Conservation (phyloP, 1,284 basidiomycete species). For the Fomitopsis betulina region DNA sequence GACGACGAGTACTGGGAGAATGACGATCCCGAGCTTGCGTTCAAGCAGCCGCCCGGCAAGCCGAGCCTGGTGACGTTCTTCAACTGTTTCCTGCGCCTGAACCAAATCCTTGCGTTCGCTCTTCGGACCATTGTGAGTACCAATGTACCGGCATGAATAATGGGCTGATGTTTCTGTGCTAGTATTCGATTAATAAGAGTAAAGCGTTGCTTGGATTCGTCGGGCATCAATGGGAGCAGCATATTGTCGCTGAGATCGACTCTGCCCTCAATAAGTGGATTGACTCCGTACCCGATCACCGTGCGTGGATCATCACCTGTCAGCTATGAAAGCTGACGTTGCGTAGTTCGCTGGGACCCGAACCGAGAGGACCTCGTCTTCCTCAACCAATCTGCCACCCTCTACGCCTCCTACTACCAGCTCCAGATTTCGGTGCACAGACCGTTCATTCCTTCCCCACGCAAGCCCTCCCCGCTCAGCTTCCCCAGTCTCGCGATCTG, state of each 20-base stretch:
- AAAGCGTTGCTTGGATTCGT: constrained; percentile 41
- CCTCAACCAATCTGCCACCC: constrained; percentile 50
- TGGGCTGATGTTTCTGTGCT: neutral
- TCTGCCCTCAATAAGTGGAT: constrained; percentile 62
- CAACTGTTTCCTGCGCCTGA: constrained; percentile 48
- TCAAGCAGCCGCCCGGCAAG: constrained; percentile 42
- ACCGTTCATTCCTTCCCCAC: constrained; percentile 54
- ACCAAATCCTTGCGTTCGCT: constrained; percentile 51
- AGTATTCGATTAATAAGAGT: constrained; percentile 59
- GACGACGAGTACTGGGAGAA: constrained; percentile 64
- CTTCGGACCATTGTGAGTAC: constrained; percentile 47
- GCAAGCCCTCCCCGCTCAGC: constrained; percentile 36
- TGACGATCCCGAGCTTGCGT: constrained; percentile 36
- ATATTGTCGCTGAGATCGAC: constrained; percentile 54
- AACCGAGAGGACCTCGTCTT: constrained; percentile 39
- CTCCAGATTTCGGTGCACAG: constrained; percentile 56
- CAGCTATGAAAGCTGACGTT: neutral
- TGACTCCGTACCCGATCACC: constrained; percentile 52
- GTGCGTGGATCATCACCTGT: constrained; percentile 18
- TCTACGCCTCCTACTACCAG: constrained; percentile 55
- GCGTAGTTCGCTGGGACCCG: constrained; percentile 53
- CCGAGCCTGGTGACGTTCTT: constrained; percentile 46
- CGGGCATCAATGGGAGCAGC: constrained; percentile 48
- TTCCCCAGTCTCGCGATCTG: constrained; percentile 62
- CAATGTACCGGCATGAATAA: neutral